Conservation (phyloP, 2,329 filamentous ascomycete genomes). For the Aspergillus pseudotamarii region DNA sequence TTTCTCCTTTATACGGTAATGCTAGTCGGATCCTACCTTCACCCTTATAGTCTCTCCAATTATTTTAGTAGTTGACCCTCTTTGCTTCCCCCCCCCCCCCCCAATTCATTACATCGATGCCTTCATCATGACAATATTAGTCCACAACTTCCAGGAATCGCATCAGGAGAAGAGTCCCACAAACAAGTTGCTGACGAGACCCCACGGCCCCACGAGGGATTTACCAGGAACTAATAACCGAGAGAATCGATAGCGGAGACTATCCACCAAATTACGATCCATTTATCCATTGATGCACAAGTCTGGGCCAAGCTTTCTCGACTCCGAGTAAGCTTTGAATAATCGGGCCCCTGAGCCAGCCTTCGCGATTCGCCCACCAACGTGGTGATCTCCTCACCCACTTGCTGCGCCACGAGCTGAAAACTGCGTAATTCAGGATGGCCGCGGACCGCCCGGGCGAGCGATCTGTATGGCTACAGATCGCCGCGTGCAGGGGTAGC, state of each 20-base stretch:
- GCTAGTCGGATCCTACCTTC: background rate
- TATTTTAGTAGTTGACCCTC: background rate
- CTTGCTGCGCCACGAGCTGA: background rate
- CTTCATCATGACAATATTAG: background rate
- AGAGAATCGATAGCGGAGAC: conserved; percentile 2
- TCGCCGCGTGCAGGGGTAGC: background rate
- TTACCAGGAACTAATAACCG: conserved; percentile 7
- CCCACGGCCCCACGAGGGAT: conserved; percentile 10
- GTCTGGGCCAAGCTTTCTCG: conserved; percentile 24
- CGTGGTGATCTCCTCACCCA: conserved; percentile 5
- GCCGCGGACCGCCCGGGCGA: background rate
- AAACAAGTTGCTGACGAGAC: conserved; percentile 23
- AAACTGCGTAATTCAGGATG: background rate
- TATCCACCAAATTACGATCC: conserved; percentile 8
- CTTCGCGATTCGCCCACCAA: conserved; percentile 15
- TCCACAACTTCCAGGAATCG: conserved; percentile 17
- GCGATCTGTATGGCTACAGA: conserved; percentile 5
- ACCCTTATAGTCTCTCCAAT: background rate
- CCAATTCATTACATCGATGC: conserved; percentile 1
- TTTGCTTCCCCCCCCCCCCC: too few species aligned
- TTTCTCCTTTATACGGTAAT: background rate
- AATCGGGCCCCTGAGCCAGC: conserved; percentile 1
- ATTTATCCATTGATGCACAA: conserved; percentile 1
- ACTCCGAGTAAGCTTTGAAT: conserved; percentile 19
- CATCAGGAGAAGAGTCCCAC: background rate